Conservation (phyloP, 345 rosid genomes). For the Ricinus communis region DNA sequence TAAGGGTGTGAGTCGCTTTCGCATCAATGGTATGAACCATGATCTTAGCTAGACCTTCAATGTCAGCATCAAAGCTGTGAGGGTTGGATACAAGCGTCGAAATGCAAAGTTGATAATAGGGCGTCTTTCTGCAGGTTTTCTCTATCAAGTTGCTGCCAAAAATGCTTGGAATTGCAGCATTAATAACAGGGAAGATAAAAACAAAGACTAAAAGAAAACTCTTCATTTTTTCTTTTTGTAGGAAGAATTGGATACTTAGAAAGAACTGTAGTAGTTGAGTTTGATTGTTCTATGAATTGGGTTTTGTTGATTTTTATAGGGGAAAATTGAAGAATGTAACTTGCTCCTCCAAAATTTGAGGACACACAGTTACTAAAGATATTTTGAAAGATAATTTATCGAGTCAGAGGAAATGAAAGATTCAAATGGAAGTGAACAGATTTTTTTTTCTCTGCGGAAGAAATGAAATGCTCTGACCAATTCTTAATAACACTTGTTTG, state of each 20-base stretch:
- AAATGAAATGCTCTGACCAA: too few species aligned
- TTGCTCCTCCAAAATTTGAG: not conserved
- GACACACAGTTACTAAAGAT: not conserved
- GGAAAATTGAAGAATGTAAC: not conserved
- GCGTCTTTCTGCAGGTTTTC: conserved; percentile 33
- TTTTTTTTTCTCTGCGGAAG: too few species aligned
- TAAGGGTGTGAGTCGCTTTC: conserved; percentile 22
- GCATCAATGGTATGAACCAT: conserved; percentile 21
- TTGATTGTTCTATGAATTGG: not conserved
- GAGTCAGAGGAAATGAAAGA: not conserved
- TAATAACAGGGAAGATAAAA: conserved; percentile 20
- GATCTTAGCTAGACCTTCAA: conserved; percentile 27
- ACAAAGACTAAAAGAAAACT: not conserved
- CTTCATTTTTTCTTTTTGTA: conserved; percentile 14
- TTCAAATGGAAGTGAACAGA: not conserved
- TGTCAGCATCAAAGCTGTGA: conserved; percentile 18
- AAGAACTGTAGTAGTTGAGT: not conserved
- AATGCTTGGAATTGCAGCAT: conserved; percentile 23
- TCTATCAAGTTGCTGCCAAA: conserved; percentile 24
- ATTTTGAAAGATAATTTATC: not conserved
- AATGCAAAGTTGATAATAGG: conserved; percentile 25
- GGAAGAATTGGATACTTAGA: not conserved
- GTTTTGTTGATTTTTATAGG: not conserved
- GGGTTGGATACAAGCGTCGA: conserved; percentile 20
- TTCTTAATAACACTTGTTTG: too few species aligned